A percentile compares a stretch with the other conserved stretches of the same genome.
These are phyloP conservation scores for Metarhizium brunneum DNA, from an alignment of 2,329 filamentous ascomycete species.

Conservation along the genomic window DNA sequence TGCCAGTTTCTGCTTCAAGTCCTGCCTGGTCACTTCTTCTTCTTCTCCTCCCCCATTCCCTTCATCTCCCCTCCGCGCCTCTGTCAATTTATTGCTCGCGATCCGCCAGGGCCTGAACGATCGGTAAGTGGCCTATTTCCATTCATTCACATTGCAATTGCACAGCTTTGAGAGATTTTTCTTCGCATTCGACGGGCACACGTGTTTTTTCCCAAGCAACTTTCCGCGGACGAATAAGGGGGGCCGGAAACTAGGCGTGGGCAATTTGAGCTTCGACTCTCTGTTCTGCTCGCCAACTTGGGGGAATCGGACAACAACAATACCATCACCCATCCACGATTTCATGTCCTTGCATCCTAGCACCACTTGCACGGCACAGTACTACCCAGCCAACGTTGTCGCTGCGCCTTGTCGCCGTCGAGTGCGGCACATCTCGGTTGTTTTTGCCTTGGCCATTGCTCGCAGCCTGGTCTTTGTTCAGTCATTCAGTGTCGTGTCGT, in stretches of 20 bases:
- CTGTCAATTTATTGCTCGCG: constrained; percentile 2
- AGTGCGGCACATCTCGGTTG: too few species aligned
- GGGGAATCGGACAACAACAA: not conserved
- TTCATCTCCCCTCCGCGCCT: not conserved
- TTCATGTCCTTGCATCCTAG: not conserved
- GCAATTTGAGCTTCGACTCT: not conserved
- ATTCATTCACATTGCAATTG: not conserved
- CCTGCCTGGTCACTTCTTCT: not conserved
- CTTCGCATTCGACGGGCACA: not conserved
- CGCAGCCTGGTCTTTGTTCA: not conserved
- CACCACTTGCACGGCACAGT: not conserved
- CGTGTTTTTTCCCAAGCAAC: not conserved
- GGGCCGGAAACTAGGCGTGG: not conserved
- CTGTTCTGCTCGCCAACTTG: not conserved
- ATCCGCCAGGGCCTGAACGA: not conserved
- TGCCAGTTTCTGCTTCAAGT: not conserved
- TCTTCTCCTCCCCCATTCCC: not conserved
- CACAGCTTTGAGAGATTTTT: not conserved
- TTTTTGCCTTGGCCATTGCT: not conserved
- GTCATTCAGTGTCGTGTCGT: not conserved
- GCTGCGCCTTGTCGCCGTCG: not conserved
- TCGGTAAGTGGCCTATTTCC: constrained; percentile 3
- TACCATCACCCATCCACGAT: not conserved
- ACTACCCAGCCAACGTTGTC: not conserved
- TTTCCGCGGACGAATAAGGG: not conserved